Evolutionary conservation across 75 land plant genomes (phyloP), one percentile per base, ranked within the genome.

Genomic region (Selaginella moellendorffii): DNA sequence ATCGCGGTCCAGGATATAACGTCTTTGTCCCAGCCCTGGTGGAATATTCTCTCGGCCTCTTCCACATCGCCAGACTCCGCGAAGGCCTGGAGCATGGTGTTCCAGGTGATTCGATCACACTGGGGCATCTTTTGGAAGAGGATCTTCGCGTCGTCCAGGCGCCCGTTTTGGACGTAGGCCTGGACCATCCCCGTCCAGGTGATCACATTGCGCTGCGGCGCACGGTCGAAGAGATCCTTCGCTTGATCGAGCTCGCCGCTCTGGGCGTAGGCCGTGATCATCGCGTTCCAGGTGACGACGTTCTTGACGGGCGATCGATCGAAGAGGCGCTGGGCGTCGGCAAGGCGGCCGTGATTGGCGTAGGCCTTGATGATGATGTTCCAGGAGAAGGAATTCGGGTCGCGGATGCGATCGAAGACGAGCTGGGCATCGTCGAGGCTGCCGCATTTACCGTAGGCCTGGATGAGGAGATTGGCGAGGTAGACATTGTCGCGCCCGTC

Each of bases 211-310:
- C 24, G n/a, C 24, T 29, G 59, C 60, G 54, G 61, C 81, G 82
- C 71, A 54, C 76, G 68, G 26, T 46, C 1, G 63, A 80, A 86
- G 53, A 80, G 26, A 52, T 78, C 69, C 9, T 80, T 63, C 20
- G 78, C 83, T 54, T 73, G 70, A 31, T 72, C 51, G 9, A 62
- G 77, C 64, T 58, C 30, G 18, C 85, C 90, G 54, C 80, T 78
- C 62, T 80, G 85, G 1, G 80, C 83, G 71, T 63, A 84, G 1
- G 79, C 81, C 30, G 83, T 63, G 29, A 84, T 65, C 79, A 84
- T 81, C 24, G 79, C 77, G 68, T 81, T 84, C 84, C 87, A 84
- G 28, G 85, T 77, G 18, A 82, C 82, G 1, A 80, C 30, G 42
- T 85, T 84, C 63, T 77, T 71, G n/a, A 64, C 65, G 17, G 26